Conservation (phyloP, 768 basidiomycete species). For the Cystofilobasidium capitatum region DNA sequence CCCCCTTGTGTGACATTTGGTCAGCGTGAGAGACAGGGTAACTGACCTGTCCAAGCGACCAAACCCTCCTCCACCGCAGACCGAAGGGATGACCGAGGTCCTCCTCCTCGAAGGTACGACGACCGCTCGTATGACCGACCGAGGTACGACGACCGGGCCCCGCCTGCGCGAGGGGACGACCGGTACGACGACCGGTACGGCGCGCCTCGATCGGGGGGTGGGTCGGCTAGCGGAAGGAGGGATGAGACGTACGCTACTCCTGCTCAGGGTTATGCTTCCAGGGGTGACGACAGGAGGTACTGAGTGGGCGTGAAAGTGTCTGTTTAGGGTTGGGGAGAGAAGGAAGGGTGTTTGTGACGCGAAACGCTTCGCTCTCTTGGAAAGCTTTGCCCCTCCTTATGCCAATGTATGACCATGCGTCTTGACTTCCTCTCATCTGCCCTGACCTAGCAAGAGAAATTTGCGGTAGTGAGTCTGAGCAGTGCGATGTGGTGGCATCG, state of each 20-base stretch:
- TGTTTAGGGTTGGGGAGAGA: no score
- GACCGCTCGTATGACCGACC: constrained; percentile 18
- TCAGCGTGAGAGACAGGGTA: not conserved
- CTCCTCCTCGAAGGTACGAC: constrained; percentile 24
- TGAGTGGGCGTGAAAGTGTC: no score
- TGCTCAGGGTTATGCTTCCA: constrained; percentile 38
- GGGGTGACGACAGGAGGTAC: not conserved
- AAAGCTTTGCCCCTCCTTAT: no score
- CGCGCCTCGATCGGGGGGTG: not conserved
- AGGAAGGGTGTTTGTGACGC: no score
- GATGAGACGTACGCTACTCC: constrained; percentile 24
- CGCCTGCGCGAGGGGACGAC: constrained; percentile 14
- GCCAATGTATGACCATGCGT: no score
- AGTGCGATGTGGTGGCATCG: no score
- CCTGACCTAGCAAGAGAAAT: no score
- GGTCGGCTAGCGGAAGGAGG: not conserved
- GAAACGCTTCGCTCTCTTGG: no score
- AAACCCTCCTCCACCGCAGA: no score
- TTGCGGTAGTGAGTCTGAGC: no score
- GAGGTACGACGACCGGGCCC: constrained; percentile 13
- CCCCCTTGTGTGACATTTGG: not conserved
- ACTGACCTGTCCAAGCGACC: not conserved
- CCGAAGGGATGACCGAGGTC: constrained; percentile 20
- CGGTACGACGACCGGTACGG: constrained; percentile 8
- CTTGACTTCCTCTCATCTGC: no score